Conservation (phyloP, 2,329 filamentous ascomycete species). For the Nemania sp. region DNA sequence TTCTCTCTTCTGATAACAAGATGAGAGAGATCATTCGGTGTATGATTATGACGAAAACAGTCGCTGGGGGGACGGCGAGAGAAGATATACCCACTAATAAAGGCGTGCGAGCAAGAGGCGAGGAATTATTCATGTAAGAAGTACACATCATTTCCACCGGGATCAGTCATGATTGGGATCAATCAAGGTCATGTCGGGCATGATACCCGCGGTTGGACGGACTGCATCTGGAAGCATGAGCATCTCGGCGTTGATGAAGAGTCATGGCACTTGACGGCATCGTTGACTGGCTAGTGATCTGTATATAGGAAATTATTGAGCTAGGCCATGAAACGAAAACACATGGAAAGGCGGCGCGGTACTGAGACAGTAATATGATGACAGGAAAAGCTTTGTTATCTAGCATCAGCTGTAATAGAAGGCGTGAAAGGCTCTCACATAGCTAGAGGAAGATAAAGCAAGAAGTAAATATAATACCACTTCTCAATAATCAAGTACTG, state of each 20-base stretch:
- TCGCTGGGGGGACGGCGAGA: neutral
- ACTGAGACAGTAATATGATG: neutral
- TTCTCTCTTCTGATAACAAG: constrained; percentile 80
- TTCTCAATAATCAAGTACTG: too few relatives aligned
- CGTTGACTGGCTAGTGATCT: constrained; percentile 14
- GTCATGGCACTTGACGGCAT: constrained; percentile 2
- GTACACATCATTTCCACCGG: constrained; percentile 5
- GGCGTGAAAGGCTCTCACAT: too few relatives aligned
- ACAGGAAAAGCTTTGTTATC: too few relatives aligned
- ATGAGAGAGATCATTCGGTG: constrained; percentile 44
- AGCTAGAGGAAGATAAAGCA: too few relatives aligned
- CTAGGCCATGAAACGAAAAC: neutral
- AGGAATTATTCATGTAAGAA: constrained; percentile 8
- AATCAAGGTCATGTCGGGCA: constrained; percentile 11
- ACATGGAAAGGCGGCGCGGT: neutral
- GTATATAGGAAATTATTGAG: constrained; percentile 22
- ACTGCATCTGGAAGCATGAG: constrained; percentile 21
- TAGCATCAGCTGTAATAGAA: too few relatives aligned
- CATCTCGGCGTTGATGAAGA: constrained; percentile 21
- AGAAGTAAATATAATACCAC: too few relatives aligned
- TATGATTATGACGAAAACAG: neutral
- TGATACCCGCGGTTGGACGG: constrained; percentile 16
- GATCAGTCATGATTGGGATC: constrained; percentile 14
- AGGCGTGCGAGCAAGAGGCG: neutral
- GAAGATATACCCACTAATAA: constrained; percentile 7